Conservation (phyloP, 1,139 yeast species). For the Saccharomycopsis hybrid region DNA sequence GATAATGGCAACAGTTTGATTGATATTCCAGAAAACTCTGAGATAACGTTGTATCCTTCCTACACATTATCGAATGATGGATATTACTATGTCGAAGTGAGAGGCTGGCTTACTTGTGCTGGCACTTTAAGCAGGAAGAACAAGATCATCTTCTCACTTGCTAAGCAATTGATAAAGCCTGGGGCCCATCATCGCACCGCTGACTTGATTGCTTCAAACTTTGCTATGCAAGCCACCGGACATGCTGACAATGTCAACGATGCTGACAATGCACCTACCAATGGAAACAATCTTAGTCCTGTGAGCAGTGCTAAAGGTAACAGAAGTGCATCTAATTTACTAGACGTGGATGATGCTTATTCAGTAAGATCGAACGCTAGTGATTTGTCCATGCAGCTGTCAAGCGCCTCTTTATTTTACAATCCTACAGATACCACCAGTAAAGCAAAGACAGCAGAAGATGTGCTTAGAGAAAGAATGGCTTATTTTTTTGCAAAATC, state of each 20-base stretch:
- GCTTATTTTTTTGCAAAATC: slow-evolving; percentile 55
- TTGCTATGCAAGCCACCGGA: slow-evolving; percentile 19
- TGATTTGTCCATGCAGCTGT: neutral
- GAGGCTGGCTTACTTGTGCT: slow-evolving; percentile 71
- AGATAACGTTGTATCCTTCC: slow-evolving; percentile 46
- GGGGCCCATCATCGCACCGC: slow-evolving; percentile 27
- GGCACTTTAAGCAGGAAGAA: slow-evolving; percentile 69
- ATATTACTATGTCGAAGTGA: slow-evolving; percentile 50
- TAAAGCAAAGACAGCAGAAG: slow-evolving; percentile 29
- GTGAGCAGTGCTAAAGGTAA: neutral
- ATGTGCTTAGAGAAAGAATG: slow-evolving; percentile 46
- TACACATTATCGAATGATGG: slow-evolving; percentile 43
- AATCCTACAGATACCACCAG: slow-evolving; percentile 23
- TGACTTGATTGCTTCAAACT: slow-evolving; percentile 22
- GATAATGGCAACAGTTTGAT: slow-evolving; percentile 2
- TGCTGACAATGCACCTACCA: slow-evolving; percentile 4
- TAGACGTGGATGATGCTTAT: slow-evolving; percentile 18
- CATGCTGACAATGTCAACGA: slow-evolving; percentile 2
- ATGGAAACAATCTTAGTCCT: slow-evolving; percentile 18
- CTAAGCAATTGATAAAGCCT: slow-evolving; percentile 59
- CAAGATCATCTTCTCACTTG: slow-evolving; percentile 57
- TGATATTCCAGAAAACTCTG: slow-evolving; percentile 15
- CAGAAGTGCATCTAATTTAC: slow-evolving; percentile 23
- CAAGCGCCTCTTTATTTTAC: slow-evolving; percentile 5
- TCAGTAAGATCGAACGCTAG: slow-evolving; percentile 14